Base-by-base conservation (phyloP, 805 yeast genomes). In the Wickerhamiella spandovensis region DNA sequence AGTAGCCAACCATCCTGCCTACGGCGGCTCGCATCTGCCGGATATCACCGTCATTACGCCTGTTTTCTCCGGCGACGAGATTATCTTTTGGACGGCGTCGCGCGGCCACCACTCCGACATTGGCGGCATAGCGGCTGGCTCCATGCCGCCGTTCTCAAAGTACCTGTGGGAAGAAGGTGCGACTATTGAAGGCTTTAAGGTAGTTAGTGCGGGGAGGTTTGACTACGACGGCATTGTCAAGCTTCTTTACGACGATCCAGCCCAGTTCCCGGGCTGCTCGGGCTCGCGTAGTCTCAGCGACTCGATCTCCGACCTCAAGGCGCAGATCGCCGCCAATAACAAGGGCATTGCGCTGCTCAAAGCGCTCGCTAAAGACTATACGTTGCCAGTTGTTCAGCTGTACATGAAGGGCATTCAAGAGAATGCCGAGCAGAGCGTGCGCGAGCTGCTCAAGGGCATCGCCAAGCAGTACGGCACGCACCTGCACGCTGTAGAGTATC, bases 31-130 rank as follows among this genome's bases (percentile, higher is more conserved):
- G 0, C 95, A 85, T 67, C 69, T 85, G 52, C 95, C 95, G 0
- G 95, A 85, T 67, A 87, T 89, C 55, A 89, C 97, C 0, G 94
- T 89, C 12, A 81, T 90, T 44, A 84, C 96, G 0, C 97, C 97
- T 0, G 88, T 89, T 1, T 83, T 86, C 61, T 71, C 77, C n/a
- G 72, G 68, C 43, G 75, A 71, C 6, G 60, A 56, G n/a, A 73
- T 86, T 35, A 76, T 87, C 24, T 89, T 89, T 64, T 89, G 86
- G 72, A 88, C 86, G 13, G 97, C 97, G 0, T 82, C 95, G 0
- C 73, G 97, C 56, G 97, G 96, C 1, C 97, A 89, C 67, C 97
- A 90, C 67, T 89, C 96, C 5, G 97, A 89, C 65, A 89, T 90
- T 61, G 97, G 97, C 17, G 94, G 95, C 13, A 77, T 82, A 51